Conservation (phyloP, 352 stramenopile species). For the Achlya hypogyna region DNA sequence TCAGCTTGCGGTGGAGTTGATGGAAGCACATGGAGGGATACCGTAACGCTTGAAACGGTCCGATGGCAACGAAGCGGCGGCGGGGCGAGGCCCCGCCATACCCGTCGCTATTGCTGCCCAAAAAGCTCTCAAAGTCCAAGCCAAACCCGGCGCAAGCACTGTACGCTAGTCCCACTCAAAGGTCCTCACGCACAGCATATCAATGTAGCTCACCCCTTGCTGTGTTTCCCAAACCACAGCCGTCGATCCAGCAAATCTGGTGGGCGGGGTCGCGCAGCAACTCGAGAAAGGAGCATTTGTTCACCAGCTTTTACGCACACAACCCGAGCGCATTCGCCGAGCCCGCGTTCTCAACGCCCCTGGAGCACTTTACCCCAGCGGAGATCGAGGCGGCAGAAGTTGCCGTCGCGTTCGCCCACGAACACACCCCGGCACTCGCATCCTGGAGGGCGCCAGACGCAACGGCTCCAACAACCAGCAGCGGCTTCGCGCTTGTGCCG, state of each 20-base stretch:
- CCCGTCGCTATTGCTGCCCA: neutral
- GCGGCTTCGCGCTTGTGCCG: neutral
- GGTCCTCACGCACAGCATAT: neutral
- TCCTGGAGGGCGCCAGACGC: neutral
- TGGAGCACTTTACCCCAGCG: neutral
- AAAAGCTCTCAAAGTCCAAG: neutral
- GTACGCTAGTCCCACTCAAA: too few species aligned
- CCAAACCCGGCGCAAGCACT: neutral
- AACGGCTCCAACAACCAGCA: neutral
- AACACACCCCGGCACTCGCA: neutral
- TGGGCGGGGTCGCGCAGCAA: neutral
- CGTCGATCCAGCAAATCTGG: slow-evolving; percentile 13
- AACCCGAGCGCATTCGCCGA: neutral
- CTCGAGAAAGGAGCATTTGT: neutral
- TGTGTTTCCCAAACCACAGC: neutral
- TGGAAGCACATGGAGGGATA: neutral
- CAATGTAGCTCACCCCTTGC: neutral
- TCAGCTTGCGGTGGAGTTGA: too few species aligned
- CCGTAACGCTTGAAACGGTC: neutral
- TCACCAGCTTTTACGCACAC: slow-evolving; percentile 10
- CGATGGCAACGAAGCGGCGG: neutral
- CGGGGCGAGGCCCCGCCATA: neutral
- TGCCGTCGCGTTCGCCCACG: neutral
- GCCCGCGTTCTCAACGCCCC: neutral
- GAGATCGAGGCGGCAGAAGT: slow-evolving; percentile 6